phyloP scores from a whole-genome alignment of 805 yeast genomes.

The Phaffomyces antillensis region DNA sequence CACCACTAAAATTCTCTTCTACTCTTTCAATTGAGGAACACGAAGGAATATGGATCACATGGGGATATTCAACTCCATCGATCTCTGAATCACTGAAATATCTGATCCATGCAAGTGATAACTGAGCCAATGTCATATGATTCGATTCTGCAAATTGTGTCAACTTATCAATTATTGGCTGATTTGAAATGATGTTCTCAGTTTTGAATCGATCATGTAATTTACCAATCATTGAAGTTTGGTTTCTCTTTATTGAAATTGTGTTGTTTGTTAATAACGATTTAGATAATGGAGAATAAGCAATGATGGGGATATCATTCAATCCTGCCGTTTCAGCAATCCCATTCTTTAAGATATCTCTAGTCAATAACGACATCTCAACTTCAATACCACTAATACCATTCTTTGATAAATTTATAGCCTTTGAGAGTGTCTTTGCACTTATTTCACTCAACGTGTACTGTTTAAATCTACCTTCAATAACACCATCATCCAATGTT shows the following conservation, averaged over 20 bases:
- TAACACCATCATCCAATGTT: slow-evolving; percentile 49
- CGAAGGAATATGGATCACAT: slow-evolving; percentile 75
- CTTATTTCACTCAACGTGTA: slow-evolving; percentile 71
- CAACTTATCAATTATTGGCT: slow-evolving; percentile 45
- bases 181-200: slow-evolving; percentile 53
- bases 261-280: slow-evolving; percentile 68
- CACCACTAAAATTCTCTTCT: slow-evolving; percentile 48
- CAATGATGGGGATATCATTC: slow-evolving; percentile 56
- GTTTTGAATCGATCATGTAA: slow-evolving; percentile 49
- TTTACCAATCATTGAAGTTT: slow-evolving; percentile 48
- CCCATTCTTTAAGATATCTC: slow-evolving; percentile 57
- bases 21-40: slow-evolving; percentile 55
- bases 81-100: slow-evolving; percentile 27
- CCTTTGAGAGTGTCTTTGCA: slow-evolving; percentile 52
- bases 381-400: slow-evolving; percentile 68
- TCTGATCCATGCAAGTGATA: slow-evolving; percentile 62
- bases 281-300: slow-evolving; percentile 79
- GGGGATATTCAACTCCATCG: slow-evolving; percentile 33
- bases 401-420: slow-evolving; percentile 38
- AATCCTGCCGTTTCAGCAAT: slow-evolving; percentile 52
- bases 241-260: slow-evolving; percentile 38
- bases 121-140: slow-evolving; percentile 51
- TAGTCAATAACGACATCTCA: slow-evolving; percentile 68
- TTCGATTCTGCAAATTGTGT: slow-evolving; percentile 39
- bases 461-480: slow-evolving; percentile 60